These are phyloP conservation scores for Orbilia brochopaga DNA, from an alignment of 2,329 filamentous ascomycete species.

Conservation along the genomic window DNA sequence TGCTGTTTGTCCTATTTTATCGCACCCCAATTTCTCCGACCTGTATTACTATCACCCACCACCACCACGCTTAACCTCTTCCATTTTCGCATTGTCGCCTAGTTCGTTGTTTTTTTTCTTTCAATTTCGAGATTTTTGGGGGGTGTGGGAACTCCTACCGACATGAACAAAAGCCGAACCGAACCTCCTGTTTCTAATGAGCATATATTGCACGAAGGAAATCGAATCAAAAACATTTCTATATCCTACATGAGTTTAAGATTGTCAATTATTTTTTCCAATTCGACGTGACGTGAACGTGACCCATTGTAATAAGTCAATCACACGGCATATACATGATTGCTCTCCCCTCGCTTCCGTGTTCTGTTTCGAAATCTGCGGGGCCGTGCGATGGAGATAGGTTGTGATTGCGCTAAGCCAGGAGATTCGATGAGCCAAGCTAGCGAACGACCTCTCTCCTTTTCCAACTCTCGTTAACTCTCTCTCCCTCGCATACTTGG, in stretches of 20 bases:
- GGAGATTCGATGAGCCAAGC: neutral
- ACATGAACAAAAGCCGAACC: constrained; percentile 21
- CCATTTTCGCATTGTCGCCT: neutral
- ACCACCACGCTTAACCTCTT: constrained; percentile 32
- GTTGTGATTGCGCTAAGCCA: constrained; percentile 18
- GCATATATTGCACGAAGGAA: constrained; percentile 46
- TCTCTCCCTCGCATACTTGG: too few species aligned
- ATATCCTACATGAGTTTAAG: constrained; percentile 4
- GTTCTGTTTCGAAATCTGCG: constrained; percentile 43
- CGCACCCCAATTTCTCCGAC: constrained; percentile 11
- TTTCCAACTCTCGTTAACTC: neutral
- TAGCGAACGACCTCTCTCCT: neutral
- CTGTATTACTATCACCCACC: constrained; percentile 44
- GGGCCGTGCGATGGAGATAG: constrained; percentile 17
- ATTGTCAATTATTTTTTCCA: neutral
- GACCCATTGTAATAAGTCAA: neutral
- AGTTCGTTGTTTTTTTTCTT: neutral
- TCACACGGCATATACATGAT: neutral
- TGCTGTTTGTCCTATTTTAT: constrained; percentile 16
- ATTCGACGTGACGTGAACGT: neutral
- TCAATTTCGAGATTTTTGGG: constrained; percentile 13
- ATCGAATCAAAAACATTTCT: constrained; percentile 32
- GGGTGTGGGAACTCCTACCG: constrained; percentile 8
- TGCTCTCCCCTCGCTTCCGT: constrained; percentile 26
- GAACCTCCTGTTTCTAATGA: constrained; percentile 29